Conservation (phyloP, 768 basidiomycete species). For the Suillus subaureus region DNA sequence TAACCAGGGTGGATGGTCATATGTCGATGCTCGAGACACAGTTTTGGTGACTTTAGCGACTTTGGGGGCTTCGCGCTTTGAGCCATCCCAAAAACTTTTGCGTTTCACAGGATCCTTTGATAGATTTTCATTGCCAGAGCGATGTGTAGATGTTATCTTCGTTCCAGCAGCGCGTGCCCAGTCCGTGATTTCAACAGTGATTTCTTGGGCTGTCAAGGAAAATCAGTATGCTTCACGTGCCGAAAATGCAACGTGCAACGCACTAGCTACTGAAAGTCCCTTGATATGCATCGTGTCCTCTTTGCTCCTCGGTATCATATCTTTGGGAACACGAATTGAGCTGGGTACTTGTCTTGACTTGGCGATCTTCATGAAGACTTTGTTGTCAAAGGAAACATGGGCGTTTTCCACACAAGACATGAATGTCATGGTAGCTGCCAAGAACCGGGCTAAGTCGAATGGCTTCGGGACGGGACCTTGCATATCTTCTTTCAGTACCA, state of each 20-base stretch:
- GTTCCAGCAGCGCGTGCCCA: constrained; percentile 70
- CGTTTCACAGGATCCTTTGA: constrained; percentile 9
- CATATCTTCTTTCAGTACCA: constrained; percentile 45
- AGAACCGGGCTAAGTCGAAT: constrained; percentile 49
- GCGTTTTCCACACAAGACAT: constrained; percentile 39
- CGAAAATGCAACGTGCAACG: not conserved
- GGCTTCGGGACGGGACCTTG: constrained; percentile 41
- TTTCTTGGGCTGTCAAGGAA: constrained; percentile 56
- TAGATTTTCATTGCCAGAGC: constrained; percentile 10
- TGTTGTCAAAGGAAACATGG: constrained; percentile 9
- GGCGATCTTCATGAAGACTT: not conserved
- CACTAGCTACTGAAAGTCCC: not conserved
- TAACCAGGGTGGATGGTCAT: not conserved
- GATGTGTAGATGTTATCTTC: constrained; percentile 46
- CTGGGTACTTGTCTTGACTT: not conserved
- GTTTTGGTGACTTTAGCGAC: not conserved
- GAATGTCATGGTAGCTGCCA: constrained; percentile 51
- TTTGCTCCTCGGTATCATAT: not conserved
- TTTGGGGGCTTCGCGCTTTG: not conserved
- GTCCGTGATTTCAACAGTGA: constrained; percentile 74
- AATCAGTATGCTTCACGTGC: not conserved
- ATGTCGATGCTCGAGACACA: not conserved
- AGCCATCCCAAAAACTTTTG: constrained; percentile 8
- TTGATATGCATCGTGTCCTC: not conserved
- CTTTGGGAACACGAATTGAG: not conserved